Evolutionary conservation across 2,329 filamentous ascomycete species (phyloP), one percentile per base, ranked within the genome.

Genomic region (Verruconis gallopava): DNA sequence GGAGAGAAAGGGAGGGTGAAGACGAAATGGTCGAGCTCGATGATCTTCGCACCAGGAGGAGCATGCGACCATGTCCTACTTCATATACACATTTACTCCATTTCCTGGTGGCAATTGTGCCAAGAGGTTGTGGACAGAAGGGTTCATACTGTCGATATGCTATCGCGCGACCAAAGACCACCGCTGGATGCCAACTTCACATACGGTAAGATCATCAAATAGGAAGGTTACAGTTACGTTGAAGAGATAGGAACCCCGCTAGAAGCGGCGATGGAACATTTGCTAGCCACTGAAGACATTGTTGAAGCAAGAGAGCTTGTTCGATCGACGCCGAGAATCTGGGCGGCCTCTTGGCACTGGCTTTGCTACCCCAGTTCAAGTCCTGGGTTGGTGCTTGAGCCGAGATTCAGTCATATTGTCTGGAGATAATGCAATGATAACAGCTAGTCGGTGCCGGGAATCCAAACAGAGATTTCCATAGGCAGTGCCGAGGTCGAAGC

Each of bases 211-310:
- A 30, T 30, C 25, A 9, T 30, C 25, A 30, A 30, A 30, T 9
- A 30, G 25, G 25, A 30, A 30, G 25, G 25, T 30, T 30, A 30
- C 25, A 30, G 25, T 30, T 30, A n/a, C 25, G 25, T 30, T n/a
- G n/a, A n/a, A n/a, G n/a, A 30, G 25, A 30, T 30, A 30, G 25
- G 25, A 30, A 30, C 25, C 25, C 6, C 25, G 25, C 25, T 30
- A 30, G 25, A 30, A 30, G 25, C 25, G 25, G 25, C 25, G 25
- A 30, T 30, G 25, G 25, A 30, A 30, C 25, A 30, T 9, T n/a
- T 9, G 9, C 25, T 30, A 9, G 25, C 25, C 25, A 30, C 25
- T 30, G 6, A 30, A n/a, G n/a, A 30, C n/a, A n/a, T n/a, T 30
- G n/a, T n/a, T 30, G 6, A n/a, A 30, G 9, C 25, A 30, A 30